Evolutionary conservation across 2,329 filamentous ascomycete species (phyloP).

Genomic region (Bipolaris zeicola): DNA sequence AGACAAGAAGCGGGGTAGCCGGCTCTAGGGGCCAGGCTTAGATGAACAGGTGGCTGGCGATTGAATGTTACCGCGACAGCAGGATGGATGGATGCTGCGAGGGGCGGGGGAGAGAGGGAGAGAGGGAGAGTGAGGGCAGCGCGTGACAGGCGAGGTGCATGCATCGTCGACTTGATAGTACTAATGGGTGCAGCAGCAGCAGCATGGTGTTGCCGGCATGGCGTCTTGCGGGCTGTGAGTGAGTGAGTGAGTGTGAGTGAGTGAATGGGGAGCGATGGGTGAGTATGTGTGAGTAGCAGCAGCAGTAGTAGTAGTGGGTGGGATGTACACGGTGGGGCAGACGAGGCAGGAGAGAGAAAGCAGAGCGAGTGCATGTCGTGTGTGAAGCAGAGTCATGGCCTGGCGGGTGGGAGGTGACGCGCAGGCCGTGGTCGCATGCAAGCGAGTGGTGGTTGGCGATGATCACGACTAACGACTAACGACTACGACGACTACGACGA

Average conservation of each 20-base stretch:
- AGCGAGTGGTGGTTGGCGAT: too few relatives aligned
- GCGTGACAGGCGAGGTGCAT: slow-evolving; percentile 37
- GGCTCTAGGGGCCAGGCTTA: slow-evolving; percentile 32
- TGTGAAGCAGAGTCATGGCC: too few relatives aligned
- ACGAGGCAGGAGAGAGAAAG: too few relatives aligned
- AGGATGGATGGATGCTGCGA: slow-evolving; percentile 31
- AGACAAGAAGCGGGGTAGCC: slow-evolving; percentile 47
- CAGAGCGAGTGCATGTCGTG: too few relatives aligned
- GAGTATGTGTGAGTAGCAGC: too few relatives aligned
- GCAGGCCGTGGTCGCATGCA: not conserved
- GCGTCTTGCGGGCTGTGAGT: too few relatives aligned
- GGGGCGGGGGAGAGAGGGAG: slow-evolving; percentile 29
- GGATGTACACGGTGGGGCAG: too few relatives aligned
- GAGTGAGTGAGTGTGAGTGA: too few relatives aligned
- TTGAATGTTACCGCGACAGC: slow-evolving; percentile 42
- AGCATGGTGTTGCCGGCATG: slow-evolving; percentile 1
- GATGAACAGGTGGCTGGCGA: slow-evolving; percentile 47
- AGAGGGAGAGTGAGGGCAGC: slow-evolving; percentile 28
- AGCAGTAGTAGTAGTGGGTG: too few relatives aligned
- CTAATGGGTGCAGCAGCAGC: slow-evolving; percentile 32
- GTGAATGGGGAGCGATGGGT: too few relatives aligned
- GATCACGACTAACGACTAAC: too few relatives aligned
- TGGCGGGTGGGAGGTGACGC: not conserved
- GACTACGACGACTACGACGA: too few relatives aligned
- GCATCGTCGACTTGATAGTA: slow-evolving; percentile 32